These are phyloP conservation scores for Colletotrichum cereale DNA, from an alignment of 2,329 filamentous ascomycete species.

Conservation along the genomic window DNA sequence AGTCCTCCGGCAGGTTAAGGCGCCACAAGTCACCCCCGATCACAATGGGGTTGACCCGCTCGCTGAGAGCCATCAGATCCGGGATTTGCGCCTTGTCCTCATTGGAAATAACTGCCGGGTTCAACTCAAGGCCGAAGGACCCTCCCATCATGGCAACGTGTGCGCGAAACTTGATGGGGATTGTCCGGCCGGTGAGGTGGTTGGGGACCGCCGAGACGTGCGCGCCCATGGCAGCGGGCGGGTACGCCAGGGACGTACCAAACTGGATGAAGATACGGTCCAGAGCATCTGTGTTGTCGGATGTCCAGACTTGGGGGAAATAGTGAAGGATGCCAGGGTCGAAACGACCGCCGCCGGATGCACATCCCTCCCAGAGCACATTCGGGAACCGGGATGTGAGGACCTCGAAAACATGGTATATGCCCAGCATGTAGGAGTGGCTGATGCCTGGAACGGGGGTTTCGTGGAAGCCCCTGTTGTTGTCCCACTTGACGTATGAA, in stretches of 20 bases:
- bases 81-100: conserved; percentile 68
- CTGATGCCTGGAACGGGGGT: conserved; percentile 63
- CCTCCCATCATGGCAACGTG: conserved; percentile 79
- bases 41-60: conserved; percentile 70
- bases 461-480: conserved; percentile 75
- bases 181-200: conserved; percentile 65
- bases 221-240: conserved; percentile 73
- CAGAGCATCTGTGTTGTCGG: conserved; percentile 73
- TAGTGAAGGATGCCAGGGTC: conserved; percentile 73
- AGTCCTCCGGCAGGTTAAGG: conserved; percentile 67
- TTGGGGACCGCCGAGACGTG: conserved; percentile 74
- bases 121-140: conserved; percentile 74
- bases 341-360: conserved; percentile 73
- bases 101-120: conserved; percentile 63
- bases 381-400: conserved; percentile 71
- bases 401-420: conserved; percentile 72
- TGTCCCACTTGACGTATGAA: conserved; percentile 76
- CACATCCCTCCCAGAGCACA: conserved; percentile 75
- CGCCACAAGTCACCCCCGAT: conserved; percentile 71
- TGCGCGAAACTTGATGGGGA: conserved; percentile 70
- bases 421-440: conserved; percentile 72
- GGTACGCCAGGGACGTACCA: conserved; percentile 73
- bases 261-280: conserved; percentile 73
- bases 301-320: conserved; percentile 76
- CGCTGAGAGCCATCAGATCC: conserved; percentile 64